Base-by-base conservation (phyloP, 1,284 basidiomycete species). In the Sphaerobolus stellatus region DNA sequence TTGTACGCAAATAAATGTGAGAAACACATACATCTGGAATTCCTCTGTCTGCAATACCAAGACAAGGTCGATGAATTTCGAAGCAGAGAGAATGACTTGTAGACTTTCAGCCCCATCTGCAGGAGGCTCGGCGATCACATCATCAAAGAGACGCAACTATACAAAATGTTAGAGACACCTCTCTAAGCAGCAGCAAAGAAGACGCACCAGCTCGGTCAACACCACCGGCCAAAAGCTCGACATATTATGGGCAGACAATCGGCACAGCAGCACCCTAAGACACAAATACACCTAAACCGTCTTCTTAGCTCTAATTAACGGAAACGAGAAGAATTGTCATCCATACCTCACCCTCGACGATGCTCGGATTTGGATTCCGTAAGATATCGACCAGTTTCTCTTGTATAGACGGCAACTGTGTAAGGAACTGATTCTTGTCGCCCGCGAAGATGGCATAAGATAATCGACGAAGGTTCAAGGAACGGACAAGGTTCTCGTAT, bases 171-270 rank as follows among this genome's bases (percentile, higher is more conserved):
- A 67, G 55, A 34, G 43, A 30, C n/a, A 48, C 27, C 36, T 16
- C 13, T 24, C 7, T 25, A 46, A 16, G 27, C 25, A n/a, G 18
- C 41, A 14, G 3, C 28, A 14, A 6, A n/a, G n/a, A 43, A 24
- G 30, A 71, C 86, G 60, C 63, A 92, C 92, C 63, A 98, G 73
- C 72, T 99, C 96, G 2, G 94, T 92, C 60, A 98, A 71, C 50
- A 99, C 82, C 29, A 98, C 91, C 1, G 97, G 96, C 97, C 97
- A 99, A 71, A 99, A 94, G 62, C 92, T 94, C 14, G 91, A 86
- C 63, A 99, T 68, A 67, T 98, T 97, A 64, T 96, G 90, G 4
- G 91, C 83, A 8, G 89, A 90, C 56, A 98, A 81, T n/a, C 97
- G 86, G 66, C 92, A 95, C 55, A 99, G 79, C 28, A 99, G 72